Conservation (phyloP, 2,329 filamentous ascomycete genomes). For the Tolypocladium pustulatum region DNA sequence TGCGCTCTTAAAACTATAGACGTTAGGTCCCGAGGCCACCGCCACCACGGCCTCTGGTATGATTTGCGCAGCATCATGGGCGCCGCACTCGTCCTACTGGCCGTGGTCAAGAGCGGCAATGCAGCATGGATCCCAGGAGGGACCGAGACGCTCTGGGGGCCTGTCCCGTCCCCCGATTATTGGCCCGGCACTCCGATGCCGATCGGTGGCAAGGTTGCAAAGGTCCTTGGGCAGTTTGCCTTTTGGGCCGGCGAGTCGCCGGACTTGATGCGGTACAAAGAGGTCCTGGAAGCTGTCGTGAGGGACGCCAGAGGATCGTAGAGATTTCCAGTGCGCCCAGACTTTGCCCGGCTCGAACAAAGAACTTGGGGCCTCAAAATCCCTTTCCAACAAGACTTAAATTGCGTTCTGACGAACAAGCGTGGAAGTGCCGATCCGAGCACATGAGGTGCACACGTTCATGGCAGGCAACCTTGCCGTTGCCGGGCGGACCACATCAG, state of each 20-base stretch:
- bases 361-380: neutral
- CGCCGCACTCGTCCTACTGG: slow-evolving; percentile 7
- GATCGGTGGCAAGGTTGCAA: slow-evolving; percentile 9
- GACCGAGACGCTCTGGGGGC: slow-evolving; percentile 6
- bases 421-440: neutral
- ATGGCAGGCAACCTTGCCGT: neutral
- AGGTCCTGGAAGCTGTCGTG: slow-evolving; percentile 6
- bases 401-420: neutral
- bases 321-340: slow-evolving; percentile 5
- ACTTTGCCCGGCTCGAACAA: neutral
- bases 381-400: neutral
- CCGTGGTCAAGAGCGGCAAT: slow-evolving; percentile 7
- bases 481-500: neutral
- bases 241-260: slow-evolving; percentile 10
- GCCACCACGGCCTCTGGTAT: slow-evolving; percentile 16
- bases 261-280: slow-evolving; percentile 6
- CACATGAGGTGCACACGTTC: neutral
- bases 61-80: slow-evolving; percentile 11
- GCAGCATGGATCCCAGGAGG: slow-evolving; percentile 10
- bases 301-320: slow-evolving; percentile 6
- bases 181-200: slow-evolving; percentile 2
- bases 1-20: slow-evolving; percentile 12
- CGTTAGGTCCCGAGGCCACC: slow-evolving; percentile 8
- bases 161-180: neutral
- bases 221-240: slow-evolving; percentile 8